Evolutionary conservation across 1,284 basidiomycete genomes (phyloP).

Genomic region (Sanghuangporus baumii): DNA sequence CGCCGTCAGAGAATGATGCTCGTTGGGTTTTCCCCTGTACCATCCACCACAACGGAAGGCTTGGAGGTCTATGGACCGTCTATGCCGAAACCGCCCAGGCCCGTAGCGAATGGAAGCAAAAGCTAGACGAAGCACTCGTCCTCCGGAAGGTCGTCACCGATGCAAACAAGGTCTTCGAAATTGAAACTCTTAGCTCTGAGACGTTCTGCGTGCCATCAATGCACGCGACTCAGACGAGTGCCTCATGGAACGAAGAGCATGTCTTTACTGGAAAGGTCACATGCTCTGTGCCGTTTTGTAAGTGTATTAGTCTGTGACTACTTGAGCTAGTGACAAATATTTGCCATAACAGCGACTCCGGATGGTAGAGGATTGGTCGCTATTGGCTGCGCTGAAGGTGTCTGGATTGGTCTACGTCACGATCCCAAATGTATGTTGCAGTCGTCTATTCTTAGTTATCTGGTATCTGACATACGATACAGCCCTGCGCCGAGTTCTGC

Average conservation of each 20-base stretch:
- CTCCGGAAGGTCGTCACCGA: slow-evolving; percentile 85
- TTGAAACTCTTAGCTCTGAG: slow-evolving; percentile 79
- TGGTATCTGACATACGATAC: slow-evolving; percentile 8
- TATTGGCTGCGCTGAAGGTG: slow-evolving; percentile 91
- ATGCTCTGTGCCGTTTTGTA: slow-evolving; percentile 90
- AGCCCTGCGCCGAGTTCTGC: slow-evolving; percentile 87
- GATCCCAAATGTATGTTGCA: slow-evolving; percentile 68
- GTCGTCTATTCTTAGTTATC: slow-evolving; percentile 1
- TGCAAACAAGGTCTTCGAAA: slow-evolving; percentile 88
- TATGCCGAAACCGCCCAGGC: slow-evolving; percentile 79
- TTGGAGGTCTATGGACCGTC: slow-evolving; percentile 78
- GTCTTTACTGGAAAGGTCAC: slow-evolving; percentile 86
- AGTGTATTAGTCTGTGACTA: slow-evolving; percentile 28
- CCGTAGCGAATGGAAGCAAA: slow-evolving; percentile 83
- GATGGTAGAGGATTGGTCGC: slow-evolving; percentile 85
- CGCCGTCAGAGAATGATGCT: slow-evolving; percentile 45
- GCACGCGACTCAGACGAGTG: slow-evolving; percentile 38
- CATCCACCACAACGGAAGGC: slow-evolving; percentile 78
- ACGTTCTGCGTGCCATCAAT: slow-evolving; percentile 75
- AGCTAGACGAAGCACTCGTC: slow-evolving; percentile 83
- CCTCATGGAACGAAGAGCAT: slow-evolving; percentile 65
- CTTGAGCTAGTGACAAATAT: slow-evolving; percentile 10
- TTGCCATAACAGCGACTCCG: slow-evolving; percentile 50
- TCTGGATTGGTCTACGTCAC: slow-evolving; percentile 93
- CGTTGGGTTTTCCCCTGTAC: slow-evolving; percentile 78